Conservation (phyloP, 495 filamentous ascomycete species). For the Cercophora sp. region DNA sequence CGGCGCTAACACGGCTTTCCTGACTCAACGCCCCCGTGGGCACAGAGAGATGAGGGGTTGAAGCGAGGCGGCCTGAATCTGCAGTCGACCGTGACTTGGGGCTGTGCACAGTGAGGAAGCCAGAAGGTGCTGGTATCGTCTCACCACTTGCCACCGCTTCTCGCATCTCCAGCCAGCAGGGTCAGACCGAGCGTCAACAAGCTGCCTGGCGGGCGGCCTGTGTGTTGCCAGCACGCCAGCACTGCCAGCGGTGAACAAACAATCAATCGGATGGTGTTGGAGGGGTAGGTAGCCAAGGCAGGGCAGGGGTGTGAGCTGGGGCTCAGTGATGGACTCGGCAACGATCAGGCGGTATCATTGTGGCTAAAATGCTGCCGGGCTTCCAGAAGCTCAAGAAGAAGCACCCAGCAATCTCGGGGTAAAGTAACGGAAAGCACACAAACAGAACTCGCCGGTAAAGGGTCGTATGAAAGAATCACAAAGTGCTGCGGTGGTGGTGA, state of each 20-base stretch:
- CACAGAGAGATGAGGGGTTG: slow-evolving; percentile 3
- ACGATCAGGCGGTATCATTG: slow-evolving; percentile 13
- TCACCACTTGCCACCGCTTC: slow-evolving; percentile 12
- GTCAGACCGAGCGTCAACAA: background rate
- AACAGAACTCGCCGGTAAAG: slow-evolving; percentile 9
- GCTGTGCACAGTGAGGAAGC: slow-evolving; percentile 8
- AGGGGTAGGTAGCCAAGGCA: background rate
- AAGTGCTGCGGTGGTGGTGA: too few species aligned
- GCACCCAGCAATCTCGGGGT: slow-evolving; percentile 16
- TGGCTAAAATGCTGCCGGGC: slow-evolving; percentile 22
- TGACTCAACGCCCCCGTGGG: slow-evolving; percentile 16
- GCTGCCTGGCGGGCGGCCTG: slow-evolving; percentile 1
- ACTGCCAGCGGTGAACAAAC: background rate
- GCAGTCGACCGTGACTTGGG: slow-evolving; percentile 10
- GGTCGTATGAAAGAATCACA: slow-evolving; percentile 1
- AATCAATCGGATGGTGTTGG: background rate
- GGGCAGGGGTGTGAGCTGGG: background rate
- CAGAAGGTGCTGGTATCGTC: background rate
- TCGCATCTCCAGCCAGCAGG: background rate
- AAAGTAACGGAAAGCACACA: slow-evolving; percentile 18
- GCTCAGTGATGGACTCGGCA: slow-evolving; percentile 7
- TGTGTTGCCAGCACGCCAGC: slow-evolving; percentile 1
- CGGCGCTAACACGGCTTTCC: slow-evolving; percentile 24
- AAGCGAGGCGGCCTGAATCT: slow-evolving; percentile 5
- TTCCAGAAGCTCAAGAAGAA: slow-evolving; percentile 28